phyloP scores from a whole-genome alignment of 192 early-diverging fungal genomes.

The Gigaspora rosea region DNA sequence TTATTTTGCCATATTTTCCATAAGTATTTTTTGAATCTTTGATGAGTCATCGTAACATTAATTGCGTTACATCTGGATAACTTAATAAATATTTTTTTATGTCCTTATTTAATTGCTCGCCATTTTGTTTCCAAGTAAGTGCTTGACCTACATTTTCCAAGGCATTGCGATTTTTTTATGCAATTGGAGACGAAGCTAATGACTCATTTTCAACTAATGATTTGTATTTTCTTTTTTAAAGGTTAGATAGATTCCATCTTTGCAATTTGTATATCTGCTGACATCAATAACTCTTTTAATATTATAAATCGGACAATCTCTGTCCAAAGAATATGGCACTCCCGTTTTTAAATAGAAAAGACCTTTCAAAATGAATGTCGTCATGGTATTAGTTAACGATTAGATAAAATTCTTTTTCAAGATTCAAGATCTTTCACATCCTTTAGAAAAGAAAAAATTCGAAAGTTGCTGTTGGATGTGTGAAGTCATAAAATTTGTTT shows the following conservation, averaged over 20 bases:
- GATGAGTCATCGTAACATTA: slow-evolving; percentile 28
- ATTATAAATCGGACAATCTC: slow-evolving; percentile 35
- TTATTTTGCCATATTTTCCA: slow-evolving; percentile 25
- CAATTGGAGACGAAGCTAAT: background rate
- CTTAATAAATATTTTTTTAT: slow-evolving; percentile 32
- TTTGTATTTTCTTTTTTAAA: background rate
- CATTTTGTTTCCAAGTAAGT: slow-evolving; percentile 1
- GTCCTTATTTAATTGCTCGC: slow-evolving; percentile 17
- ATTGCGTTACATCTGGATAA: slow-evolving; percentile 23
- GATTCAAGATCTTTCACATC: slow-evolving; percentile 11
- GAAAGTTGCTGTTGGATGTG: slow-evolving; percentile 30
- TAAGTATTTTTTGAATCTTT: slow-evolving; percentile 23
- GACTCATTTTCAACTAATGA: background rate
- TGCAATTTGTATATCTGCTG: slow-evolving; percentile 31
- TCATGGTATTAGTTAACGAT: slow-evolving; percentile 46
- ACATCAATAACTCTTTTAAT: slow-evolving; percentile 22
- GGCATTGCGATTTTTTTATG: background rate
- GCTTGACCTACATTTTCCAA: background rate
- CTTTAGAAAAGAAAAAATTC: slow-evolving; percentile 15
- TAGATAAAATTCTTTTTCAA: slow-evolving; percentile 32
- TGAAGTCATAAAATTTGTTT: slow-evolving; percentile 30
- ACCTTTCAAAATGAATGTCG: slow-evolving; percentile 40
- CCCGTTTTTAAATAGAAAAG: slow-evolving; percentile 19
- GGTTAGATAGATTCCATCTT: slow-evolving; percentile 26
- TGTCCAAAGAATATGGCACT: slow-evolving; percentile 30